Percentiles rank a stretch among this genome's conserved stretches.
Conservation (phyloP, 2,329 filamentous ascomycete species). For the Truncatella angustata region DNA sequence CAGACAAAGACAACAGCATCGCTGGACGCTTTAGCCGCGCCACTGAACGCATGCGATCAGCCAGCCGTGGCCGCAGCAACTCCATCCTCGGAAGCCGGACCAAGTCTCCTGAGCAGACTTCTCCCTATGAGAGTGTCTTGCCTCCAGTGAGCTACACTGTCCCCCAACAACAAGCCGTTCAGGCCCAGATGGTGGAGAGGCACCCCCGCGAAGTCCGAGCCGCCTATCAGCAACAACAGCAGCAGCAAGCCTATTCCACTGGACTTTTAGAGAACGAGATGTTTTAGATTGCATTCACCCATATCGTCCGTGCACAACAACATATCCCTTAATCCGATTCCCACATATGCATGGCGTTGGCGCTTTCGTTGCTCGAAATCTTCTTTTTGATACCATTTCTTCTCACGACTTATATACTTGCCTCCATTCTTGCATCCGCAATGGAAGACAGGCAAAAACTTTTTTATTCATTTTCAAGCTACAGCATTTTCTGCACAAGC, state of each 20-base stretch:
- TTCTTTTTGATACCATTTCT: conserved; percentile 25
- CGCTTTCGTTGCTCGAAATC: conserved; percentile 17
- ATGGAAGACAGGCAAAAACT: neutral
- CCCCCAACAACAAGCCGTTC: conserved; percentile 15
- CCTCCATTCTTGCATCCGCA: neutral
- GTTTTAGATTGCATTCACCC: conserved; percentile 38
- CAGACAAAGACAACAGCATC: conserved; percentile 48
- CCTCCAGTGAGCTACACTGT: conserved; percentile 25
- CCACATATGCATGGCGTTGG: conserved; percentile 37
- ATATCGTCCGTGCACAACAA: conserved; percentile 16
- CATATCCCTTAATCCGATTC: conserved; percentile 18
- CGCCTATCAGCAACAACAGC: conserved; percentile 32
- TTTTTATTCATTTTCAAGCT: too few species aligned
- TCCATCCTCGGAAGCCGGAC: conserved; percentile 30
- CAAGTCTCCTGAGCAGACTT: conserved; percentile 36
- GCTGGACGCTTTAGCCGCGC: conserved; percentile 55
- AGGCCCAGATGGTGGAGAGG: conserved; percentile 23
- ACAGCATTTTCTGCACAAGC: conserved; percentile 3
- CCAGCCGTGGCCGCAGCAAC: conserved; percentile 53
- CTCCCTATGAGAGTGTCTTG: conserved; percentile 38
- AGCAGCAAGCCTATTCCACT: conserved; percentile 41
- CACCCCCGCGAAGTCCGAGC: conserved; percentile 36
- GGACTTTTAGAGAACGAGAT: conserved; percentile 55
- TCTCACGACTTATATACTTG: conserved; percentile 13
- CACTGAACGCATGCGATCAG: conserved; percentile 60